phyloP scores from a whole-genome alignment of 2,329 filamentous ascomycete genomes.

The Ophiobolus disseminans region DNA sequence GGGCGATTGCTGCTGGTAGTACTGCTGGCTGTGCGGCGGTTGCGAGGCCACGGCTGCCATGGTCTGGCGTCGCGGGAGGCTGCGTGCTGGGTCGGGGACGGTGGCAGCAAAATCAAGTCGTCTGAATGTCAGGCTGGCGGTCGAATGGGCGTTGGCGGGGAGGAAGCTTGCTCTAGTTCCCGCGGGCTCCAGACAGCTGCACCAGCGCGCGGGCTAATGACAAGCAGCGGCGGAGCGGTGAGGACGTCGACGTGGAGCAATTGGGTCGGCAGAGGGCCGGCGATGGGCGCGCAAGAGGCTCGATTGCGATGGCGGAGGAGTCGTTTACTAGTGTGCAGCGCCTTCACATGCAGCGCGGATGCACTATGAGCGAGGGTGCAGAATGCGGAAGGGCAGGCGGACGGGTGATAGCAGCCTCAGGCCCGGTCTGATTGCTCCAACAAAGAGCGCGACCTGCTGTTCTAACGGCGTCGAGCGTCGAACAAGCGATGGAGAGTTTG shows the following conservation, averaged over 20 bases:
- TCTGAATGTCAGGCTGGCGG: constrained; percentile 7
- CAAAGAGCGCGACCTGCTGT: constrained; percentile 14
- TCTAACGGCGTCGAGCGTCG: constrained; percentile 21
- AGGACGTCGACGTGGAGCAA: constrained; percentile 7
- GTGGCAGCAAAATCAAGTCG: background rate
- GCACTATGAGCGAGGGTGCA: constrained; percentile 8
- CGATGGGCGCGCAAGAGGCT: constrained; percentile 11
- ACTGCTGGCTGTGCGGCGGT: constrained; percentile 43
- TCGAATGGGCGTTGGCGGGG: constrained; percentile 28
- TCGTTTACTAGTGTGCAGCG: background rate
- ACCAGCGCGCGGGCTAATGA: constrained; percentile 13
- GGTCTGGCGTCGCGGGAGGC: constrained; percentile 19
- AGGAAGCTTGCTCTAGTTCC: constrained; percentile 16
- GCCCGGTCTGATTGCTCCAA: background rate
- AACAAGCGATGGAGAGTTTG: constrained; percentile 17
- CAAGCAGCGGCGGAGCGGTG: constrained; percentile 13
- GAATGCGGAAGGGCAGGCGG: constrained; percentile 3
- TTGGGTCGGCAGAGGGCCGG: constrained; percentile 4
- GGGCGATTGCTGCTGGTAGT: constrained; percentile 39
- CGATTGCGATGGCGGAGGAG: constrained; percentile 8
- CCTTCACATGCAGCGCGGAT: constrained; percentile 6
- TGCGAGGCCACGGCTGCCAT: constrained; percentile 50
- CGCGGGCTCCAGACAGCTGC: constrained; percentile 8
- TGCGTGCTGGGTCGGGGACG: constrained; percentile 4
- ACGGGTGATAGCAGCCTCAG: constrained; percentile 5